Evolutionary conservation across 345 rosid species (phyloP).

Genomic region (Gossypium sturtianum): DNA sequence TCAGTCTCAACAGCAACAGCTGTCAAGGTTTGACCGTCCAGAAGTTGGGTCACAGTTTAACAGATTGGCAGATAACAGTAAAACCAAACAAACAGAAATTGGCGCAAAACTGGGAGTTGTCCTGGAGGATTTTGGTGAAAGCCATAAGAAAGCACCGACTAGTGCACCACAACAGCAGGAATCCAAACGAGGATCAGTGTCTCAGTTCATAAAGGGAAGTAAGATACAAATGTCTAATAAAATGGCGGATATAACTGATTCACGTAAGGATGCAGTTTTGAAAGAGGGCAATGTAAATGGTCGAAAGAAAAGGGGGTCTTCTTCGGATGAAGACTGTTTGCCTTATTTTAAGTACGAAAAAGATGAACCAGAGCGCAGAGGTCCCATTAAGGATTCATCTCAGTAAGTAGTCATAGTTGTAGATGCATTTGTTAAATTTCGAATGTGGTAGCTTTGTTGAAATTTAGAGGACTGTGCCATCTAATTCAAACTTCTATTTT

Average conservation of each 20-base stretch:
- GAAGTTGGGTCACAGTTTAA: constrained; percentile 41
- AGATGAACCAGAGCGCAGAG: constrained; percentile 72
- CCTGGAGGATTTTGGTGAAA: constrained; percentile 65
- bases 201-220: constrained; percentile 44
- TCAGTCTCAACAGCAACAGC: constrained; percentile 47
- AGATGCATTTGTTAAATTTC: constrained; percentile 1
- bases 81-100: constrained; percentile 46
- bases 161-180: constrained; percentile 40
- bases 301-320: constrained; percentile 45
- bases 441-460: neutral
- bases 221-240: constrained; percentile 34
- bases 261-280: constrained; percentile 38
- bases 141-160: constrained; percentile 40
- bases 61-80: constrained; percentile 43
- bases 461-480: neutral
- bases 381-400: constrained; percentile 59
- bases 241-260: constrained; percentile 31
- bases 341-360: constrained; percentile 74
- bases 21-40: constrained; percentile 34
- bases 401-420: constrained; percentile 54
- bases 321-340: constrained; percentile 54
- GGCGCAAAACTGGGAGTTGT: constrained; percentile 38
- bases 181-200: constrained; percentile 42
- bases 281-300: constrained; percentile 36
- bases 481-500: constrained; percentile 11